phyloP scores from a whole-genome alignment of 345 rosid genomes.

The Fremontodendron californicum region DNA sequence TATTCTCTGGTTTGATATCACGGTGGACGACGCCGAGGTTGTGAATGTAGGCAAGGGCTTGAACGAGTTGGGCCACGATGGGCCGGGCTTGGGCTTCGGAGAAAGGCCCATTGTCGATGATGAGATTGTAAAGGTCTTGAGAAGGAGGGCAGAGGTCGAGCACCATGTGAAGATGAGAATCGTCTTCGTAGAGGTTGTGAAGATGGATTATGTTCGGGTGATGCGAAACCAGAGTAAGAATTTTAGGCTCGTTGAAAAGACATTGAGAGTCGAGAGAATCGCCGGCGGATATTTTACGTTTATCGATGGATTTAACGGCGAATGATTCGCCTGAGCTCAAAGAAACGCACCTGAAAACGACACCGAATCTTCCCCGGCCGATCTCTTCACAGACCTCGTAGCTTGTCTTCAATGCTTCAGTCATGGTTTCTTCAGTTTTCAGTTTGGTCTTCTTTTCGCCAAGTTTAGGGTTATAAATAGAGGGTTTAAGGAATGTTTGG shows the following conservation, averaged over 20 bases:
- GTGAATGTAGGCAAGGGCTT: conserved; percentile 54
- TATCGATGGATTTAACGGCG: conserved; percentile 65
- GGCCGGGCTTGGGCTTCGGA: conserved; percentile 30
- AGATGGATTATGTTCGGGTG: conserved; percentile 38
- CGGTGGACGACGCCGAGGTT: conserved; percentile 50
- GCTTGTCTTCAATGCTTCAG: conserved; percentile 38
- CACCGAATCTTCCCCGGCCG: conserved; percentile 67
- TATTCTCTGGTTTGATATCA: conserved; percentile 60
- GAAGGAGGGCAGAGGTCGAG: conserved; percentile 37
- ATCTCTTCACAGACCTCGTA: conserved; percentile 50
- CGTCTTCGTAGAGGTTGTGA: conserved; percentile 38
- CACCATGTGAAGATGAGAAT: conserved; percentile 43
- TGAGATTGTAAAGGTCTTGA: conserved; percentile 37
- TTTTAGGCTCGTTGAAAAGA: conserved; percentile 43
- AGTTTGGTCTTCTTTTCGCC: not conserved
- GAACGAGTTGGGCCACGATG: conserved; percentile 34
- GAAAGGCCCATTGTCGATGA: conserved; percentile 26
- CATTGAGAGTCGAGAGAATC: conserved; percentile 59
- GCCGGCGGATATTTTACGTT: conserved; percentile 40
- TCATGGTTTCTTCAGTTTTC: conserved; percentile 25
- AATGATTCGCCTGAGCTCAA: conserved; percentile 26
- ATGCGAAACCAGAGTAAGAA: conserved; percentile 35
- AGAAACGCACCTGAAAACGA: conserved; percentile 46
- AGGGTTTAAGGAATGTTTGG: conserved; percentile 14
- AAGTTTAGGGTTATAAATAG: not conserved